These are phyloP conservation scores for Talaromyces nanjingensis DNA, from an alignment of 495 filamentous ascomycete genomes.

Conservation along the genomic window DNA sequence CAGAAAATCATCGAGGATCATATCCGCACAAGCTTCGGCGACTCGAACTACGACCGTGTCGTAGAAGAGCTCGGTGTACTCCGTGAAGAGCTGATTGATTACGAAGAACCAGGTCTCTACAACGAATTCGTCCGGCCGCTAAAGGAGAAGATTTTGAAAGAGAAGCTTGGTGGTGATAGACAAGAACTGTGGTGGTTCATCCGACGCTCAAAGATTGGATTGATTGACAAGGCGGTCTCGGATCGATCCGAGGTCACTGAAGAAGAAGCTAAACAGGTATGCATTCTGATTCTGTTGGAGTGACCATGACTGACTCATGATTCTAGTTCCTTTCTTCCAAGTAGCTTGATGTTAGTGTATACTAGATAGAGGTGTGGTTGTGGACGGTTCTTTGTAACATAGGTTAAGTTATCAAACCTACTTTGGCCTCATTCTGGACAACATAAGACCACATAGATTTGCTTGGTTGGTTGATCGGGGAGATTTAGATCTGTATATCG, in stretches of 20 bases:
- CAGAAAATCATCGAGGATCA: conserved; percentile 58
- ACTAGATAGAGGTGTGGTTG: background rate
- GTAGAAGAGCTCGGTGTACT: conserved; percentile 71
- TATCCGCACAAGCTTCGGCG: conserved; percentile 66
- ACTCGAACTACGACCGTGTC: conserved; percentile 65
- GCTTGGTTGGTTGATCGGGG: too few species aligned
- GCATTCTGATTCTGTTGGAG: conserved; percentile 4
- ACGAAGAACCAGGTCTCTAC: conserved; percentile 70
- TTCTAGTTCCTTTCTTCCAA: conserved; percentile 1
- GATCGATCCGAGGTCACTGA: conserved; percentile 57
- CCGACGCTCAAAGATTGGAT: conserved; percentile 56
- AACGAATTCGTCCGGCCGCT: conserved; percentile 67
- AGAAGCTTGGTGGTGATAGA: conserved; percentile 73
- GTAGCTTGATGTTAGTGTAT: background rate
- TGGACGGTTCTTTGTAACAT: background rate
- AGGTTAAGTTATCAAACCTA: background rate
- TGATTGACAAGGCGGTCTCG: conserved; percentile 59
- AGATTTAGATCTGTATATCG: background rate
- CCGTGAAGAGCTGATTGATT: conserved; percentile 65
- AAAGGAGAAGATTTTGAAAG: conserved; percentile 63
- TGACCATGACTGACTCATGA: background rate
- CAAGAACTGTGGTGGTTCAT: conserved; percentile 78
- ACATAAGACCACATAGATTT: too few species aligned
- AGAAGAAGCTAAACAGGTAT: conserved; percentile 60
- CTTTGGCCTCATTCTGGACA: background rate